A percentile compares a stretch with the other conserved stretches of the same genome.
Conservation (phyloP, 2,329 filamentous ascomycete genomes). For the Orbilia blumenaviensis region DNA sequence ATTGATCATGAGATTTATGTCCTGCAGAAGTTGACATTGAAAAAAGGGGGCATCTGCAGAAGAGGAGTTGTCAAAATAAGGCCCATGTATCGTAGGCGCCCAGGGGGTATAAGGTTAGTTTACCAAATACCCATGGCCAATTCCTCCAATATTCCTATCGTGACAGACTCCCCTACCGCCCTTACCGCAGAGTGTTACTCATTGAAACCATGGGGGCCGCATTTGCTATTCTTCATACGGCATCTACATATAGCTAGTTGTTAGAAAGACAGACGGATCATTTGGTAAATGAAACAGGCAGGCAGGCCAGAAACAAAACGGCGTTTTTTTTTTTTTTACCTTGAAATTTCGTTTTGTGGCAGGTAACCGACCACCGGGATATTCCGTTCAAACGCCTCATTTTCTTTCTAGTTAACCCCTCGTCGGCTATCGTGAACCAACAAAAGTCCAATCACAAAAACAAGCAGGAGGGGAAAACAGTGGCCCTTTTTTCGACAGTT, state of each 20-base stretch:
- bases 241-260: constrained; percentile 18
- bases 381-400: constrained; percentile 24
- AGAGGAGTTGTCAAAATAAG: not conserved
- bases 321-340: constrained; percentile 20
- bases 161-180: not conserved
- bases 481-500: constrained; percentile 13
- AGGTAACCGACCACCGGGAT: constrained; percentile 27
- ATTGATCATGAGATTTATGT: not conserved
- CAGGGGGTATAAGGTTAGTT: not conserved
- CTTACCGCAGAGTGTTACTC: constrained; percentile 14
- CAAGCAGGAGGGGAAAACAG: constrained; percentile 14
- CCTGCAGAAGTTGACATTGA: not conserved
- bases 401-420: not conserved
- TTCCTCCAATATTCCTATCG: constrained; percentile 1
- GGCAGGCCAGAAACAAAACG: constrained; percentile 35
- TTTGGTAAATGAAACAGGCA: constrained; percentile 7
- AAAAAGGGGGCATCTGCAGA: too few relatives aligned
- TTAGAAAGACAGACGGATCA: constrained; percentile 10
- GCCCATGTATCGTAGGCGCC: not conserved
- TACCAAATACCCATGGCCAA: not conserved
- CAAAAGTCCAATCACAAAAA: constrained; percentile 16
- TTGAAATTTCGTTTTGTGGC: constrained; percentile 16
- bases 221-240: constrained; percentile 25
- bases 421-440: constrained; percentile 23
- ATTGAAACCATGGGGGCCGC: constrained; percentile 25